Conservation (phyloP, 2,329 filamentous ascomycete species). For the Ilyonectria destructans region DNA sequence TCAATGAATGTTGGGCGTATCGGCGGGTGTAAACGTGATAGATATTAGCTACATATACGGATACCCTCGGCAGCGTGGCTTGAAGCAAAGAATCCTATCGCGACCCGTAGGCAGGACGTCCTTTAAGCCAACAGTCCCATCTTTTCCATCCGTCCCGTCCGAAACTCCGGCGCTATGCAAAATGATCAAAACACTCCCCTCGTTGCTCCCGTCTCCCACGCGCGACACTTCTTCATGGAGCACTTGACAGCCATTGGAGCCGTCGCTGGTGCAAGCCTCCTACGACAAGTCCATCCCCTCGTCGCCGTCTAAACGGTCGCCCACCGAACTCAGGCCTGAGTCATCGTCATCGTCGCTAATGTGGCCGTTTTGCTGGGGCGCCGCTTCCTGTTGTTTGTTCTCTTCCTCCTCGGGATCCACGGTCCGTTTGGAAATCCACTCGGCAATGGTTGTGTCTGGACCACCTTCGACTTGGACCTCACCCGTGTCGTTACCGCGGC, state of each 20-base stretch:
- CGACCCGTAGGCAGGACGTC: constrained; percentile 8
- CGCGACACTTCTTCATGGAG: neutral
- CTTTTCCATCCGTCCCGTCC: constrained; percentile 29
- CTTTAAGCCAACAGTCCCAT: constrained; percentile 21
- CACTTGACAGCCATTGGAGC: neutral
- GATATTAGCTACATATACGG: constrained; percentile 20
- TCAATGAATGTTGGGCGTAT: neutral
- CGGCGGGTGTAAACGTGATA: constrained; percentile 9
- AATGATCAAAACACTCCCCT: constrained; percentile 31
- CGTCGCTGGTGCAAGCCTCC: constrained; percentile 1
- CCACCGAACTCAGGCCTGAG: constrained; percentile 72
- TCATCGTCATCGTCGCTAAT: constrained; percentile 60
- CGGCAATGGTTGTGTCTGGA: constrained; percentile 54
- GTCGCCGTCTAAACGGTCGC: constrained; percentile 62
- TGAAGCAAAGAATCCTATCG: constrained; percentile 11
- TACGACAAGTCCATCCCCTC: constrained; percentile 66
- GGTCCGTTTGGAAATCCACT: constrained; percentile 56
- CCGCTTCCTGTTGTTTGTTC: constrained; percentile 25
- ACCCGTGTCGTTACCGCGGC: constrained; percentile 79
- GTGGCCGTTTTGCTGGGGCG: constrained; percentile 46
- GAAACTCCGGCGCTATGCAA: constrained; percentile 53
- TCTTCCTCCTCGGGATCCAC: constrained; percentile 19
- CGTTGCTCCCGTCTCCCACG: neutral
- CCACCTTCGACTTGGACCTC: constrained; percentile 87
- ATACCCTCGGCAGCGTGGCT: constrained; percentile 10